These are phyloP conservation scores for Chytriomyces sp. DNA, from an alignment of 192 early-diverging fungal genomes.

Conservation along the genomic window DNA sequence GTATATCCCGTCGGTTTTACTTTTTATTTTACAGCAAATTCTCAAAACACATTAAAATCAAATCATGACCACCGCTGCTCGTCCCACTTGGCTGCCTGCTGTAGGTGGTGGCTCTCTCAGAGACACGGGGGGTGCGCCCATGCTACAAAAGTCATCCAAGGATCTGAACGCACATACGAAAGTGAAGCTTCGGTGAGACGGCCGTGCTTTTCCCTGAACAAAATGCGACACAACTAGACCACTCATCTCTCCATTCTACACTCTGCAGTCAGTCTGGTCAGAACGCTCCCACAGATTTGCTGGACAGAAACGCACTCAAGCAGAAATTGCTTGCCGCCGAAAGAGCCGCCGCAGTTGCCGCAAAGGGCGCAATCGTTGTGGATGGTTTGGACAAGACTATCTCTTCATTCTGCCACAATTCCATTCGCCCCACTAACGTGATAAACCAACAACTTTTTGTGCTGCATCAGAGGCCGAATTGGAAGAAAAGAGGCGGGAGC, in stretches of 20 bases:
- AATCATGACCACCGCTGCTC: slow-evolving; percentile 32
- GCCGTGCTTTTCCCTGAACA: not conserved
- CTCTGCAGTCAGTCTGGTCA: slow-evolving; percentile 47
- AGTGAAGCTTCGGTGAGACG: slow-evolving; percentile 51
- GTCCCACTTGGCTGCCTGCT: slow-evolving; percentile 61
- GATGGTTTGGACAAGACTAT: slow-evolving; percentile 5
- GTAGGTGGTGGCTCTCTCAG: slow-evolving; percentile 55
- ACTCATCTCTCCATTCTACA: not conserved
- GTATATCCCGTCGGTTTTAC: not conserved
- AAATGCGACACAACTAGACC: not conserved
- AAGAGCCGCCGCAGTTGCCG: slow-evolving; percentile 31
- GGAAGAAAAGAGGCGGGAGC: slow-evolving; percentile 59
- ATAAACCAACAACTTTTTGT: not conserved
- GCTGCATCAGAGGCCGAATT: slow-evolving; percentile 31
- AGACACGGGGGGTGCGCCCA: slow-evolving; percentile 52
- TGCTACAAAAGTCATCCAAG: slow-evolving; percentile 31
- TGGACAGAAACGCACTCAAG: slow-evolving; percentile 42
- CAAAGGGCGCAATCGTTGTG: slow-evolving; percentile 22
- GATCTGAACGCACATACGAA: slow-evolving; percentile 53
- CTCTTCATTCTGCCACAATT: not conserved
- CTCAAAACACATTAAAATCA: not conserved
- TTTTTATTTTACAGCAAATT: not conserved
- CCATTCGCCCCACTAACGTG: not conserved
- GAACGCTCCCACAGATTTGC: slow-evolving; percentile 48
- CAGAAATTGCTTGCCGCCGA: slow-evolving; percentile 46